Conservation (phyloP, 2,329 filamentous ascomycete species). For the Plectosphaerella plurivora region DNA sequence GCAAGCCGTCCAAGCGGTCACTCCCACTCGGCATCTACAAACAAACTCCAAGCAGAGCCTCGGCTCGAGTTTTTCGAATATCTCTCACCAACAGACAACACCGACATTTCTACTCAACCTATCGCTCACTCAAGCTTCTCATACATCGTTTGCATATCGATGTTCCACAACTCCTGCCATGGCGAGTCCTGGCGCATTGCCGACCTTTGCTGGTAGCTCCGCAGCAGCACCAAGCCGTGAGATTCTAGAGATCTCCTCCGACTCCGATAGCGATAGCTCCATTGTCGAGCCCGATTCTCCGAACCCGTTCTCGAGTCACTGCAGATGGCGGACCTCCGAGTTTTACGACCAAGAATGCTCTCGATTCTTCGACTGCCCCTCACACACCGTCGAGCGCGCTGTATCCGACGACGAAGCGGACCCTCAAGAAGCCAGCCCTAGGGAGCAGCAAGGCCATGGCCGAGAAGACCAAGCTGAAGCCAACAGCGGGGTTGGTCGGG, state of each 20-base stretch:
- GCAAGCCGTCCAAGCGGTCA: neutral
- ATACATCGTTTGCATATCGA: neutral
- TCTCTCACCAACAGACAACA: too few species aligned
- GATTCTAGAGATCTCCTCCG: conserved; percentile 14
- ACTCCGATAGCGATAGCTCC: conserved; percentile 23
- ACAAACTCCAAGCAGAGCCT: too few species aligned
- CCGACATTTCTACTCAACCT: too few species aligned
- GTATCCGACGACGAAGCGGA: conserved; percentile 23
- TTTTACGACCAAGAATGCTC: conserved; percentile 40
- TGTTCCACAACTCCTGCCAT: conserved; percentile 13
- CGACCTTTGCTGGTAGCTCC: conserved; percentile 2
- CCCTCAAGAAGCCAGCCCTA: neutral
- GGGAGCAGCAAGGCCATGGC: too few species aligned
- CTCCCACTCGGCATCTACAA: neutral
- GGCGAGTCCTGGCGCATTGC: conserved; percentile 22
- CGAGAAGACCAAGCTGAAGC: too few species aligned
- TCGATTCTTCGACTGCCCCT: conserved; percentile 44
- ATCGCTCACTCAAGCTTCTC: neutral
- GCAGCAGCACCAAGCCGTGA: neutral
- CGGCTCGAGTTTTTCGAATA: too few species aligned
- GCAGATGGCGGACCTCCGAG: conserved; percentile 31
- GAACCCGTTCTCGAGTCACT: conserved; percentile 14
- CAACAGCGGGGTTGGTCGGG: too few species aligned
- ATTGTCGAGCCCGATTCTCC: neutral
- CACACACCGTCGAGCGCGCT: conserved; percentile 35